Conservation (phyloP, 78 protist genomes). For the Tieghemostelium lacteum region DNA sequence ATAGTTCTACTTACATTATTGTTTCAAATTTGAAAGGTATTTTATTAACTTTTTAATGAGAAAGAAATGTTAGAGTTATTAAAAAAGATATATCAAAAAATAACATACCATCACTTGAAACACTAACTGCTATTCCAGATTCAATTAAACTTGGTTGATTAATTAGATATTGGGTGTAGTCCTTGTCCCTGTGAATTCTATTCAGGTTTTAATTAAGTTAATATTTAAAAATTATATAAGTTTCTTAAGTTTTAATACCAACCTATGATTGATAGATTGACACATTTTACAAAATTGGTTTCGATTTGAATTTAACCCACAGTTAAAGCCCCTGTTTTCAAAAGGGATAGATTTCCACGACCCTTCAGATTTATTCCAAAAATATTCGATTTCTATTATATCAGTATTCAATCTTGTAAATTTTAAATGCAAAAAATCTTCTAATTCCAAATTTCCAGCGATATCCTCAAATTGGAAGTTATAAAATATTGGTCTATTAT, state of each 20-base stretch:
- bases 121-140: too few species aligned
- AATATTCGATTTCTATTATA: neutral
- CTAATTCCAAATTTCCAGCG: neutral
- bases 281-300: neutral
- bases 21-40: too few species aligned
- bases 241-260: neutral
- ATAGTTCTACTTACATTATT: too few species aligned
- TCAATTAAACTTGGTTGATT: too few species aligned
- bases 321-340: neutral
- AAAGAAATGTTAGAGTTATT: too few species aligned
- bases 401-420: neutral
- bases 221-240: too few species aligned
- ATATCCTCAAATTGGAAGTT: neutral
- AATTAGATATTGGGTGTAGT: neutral
- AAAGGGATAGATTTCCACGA: neutral
- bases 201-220: too few species aligned
- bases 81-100: too few species aligned
- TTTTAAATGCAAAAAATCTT: neutral
- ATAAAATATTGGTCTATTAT: neutral
- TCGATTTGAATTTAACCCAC: neutral
- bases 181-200: neutral
- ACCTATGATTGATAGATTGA: neutral
- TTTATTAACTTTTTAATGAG: too few species aligned
- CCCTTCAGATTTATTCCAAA: neutral
- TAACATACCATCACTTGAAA: too few species aligned